Percentiles rank a stretch among this genome's conserved stretches.
Conservation (phyloP, 257 asterid species). For the Fraxinus cuspidata region DNA sequence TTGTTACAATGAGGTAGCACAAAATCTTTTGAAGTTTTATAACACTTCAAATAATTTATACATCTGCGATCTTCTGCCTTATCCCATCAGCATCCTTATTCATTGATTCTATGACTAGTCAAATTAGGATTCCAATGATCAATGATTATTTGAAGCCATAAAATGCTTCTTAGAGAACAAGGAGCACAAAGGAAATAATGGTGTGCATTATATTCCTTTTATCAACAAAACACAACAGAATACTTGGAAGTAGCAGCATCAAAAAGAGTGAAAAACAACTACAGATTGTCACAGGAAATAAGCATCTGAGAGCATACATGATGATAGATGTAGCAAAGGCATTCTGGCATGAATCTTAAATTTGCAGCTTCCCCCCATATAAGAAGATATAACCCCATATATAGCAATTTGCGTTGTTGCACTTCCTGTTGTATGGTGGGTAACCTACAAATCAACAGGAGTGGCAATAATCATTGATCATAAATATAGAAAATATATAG, state of each 20-base stretch:
- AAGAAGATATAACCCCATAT: slow-evolving; percentile 91
- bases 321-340: slow-evolving; percentile 96
- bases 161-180: background rate
- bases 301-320: slow-evolving; percentile 62
- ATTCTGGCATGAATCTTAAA: slow-evolving; percentile 97
- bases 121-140: background rate
- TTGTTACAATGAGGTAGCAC: slow-evolving; percentile 1
- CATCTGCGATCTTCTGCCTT: slow-evolving; percentile 1
- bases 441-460: slow-evolving; percentile 56
- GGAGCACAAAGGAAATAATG: background rate
- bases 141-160: background rate
- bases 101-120: slow-evolving; percentile 7
- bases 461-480: slow-evolving; percentile 24
- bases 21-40: background rate
- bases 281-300: background rate
- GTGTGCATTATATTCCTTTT: slow-evolving; percentile 3
- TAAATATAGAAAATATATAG: background rate
- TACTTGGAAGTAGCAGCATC: background rate
- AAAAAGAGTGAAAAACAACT: background rate
- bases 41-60: background rate
- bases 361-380: slow-evolving; percentile 99
- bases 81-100: slow-evolving; percentile 2
- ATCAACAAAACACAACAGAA: slow-evolving; percentile 8
- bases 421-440: slow-evolving; percentile 99
- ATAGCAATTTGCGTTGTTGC: slow-evolving; percentile 90